phyloP scores from a whole-genome alignment of 768 basidiomycete species.

The Strobilomyces dryophilus region DNA sequence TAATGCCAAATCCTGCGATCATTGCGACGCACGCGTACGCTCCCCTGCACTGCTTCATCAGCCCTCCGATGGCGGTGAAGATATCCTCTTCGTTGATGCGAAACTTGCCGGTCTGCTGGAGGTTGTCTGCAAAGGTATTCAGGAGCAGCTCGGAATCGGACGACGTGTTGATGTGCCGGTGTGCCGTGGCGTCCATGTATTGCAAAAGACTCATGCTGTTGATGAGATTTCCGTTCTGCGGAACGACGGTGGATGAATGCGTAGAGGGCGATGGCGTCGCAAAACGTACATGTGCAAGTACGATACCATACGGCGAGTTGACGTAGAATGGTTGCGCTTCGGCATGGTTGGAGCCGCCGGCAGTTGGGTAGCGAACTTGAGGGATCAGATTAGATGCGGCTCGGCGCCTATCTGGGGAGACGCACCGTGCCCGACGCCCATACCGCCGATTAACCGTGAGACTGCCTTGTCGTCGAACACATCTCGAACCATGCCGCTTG shows the following conservation, averaged over 20 bases:
- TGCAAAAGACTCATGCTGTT: conserved; percentile 84
- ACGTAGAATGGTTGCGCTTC: conserved; percentile 99
- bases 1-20: conserved; percentile 97
- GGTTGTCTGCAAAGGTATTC: conserved; percentile 96
- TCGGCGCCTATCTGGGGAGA: background rate
- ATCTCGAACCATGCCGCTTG: conserved; percentile 98
- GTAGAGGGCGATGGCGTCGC: background rate
- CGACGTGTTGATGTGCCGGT: conserved; percentile 98
- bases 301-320: conserved; percentile 99
- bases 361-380: conserved; percentile 94
- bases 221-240: conserved; percentile 96
- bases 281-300: conserved; percentile 85
- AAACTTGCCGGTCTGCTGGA: conserved; percentile 98
- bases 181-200: conserved; percentile 93
- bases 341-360: conserved; percentile 93
- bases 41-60: conserved; percentile 86
- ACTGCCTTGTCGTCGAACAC: conserved; percentile 84
- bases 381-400: conserved; percentile 8
- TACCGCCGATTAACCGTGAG: conserved; percentile 77
- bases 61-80: conserved; percentile 85
- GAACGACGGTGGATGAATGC: conserved; percentile 2
- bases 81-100: conserved; percentile 99
- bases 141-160: conserved; percentile 97
- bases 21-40: conserved; percentile 98
- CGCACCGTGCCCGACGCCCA: conserved; percentile 97